Conservation (phyloP, 2,329 filamentous ascomycete genomes). For the Xylaria sp. region DNA sequence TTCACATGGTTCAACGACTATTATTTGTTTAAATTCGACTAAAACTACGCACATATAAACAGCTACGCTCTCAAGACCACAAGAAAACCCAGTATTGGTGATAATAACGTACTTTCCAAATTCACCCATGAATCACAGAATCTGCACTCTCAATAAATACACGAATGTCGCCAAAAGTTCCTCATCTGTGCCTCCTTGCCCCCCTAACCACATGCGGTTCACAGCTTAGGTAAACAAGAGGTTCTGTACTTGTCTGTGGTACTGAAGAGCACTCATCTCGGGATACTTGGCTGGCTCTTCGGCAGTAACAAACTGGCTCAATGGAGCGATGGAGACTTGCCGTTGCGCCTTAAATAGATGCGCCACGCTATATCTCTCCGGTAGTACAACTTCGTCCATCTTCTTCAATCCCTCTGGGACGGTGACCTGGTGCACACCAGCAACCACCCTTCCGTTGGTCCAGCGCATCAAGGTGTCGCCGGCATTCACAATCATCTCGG, state of each 20-base stretch:
- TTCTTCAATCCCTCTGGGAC: slow-evolving; percentile 24
- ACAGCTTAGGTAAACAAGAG: slow-evolving; percentile 16
- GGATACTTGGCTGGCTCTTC: slow-evolving; percentile 37
- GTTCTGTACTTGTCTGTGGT: slow-evolving; percentile 29
- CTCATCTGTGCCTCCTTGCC: not conserved
- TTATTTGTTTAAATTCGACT: no score
- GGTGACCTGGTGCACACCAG: slow-evolving; percentile 39
- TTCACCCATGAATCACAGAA: no score
- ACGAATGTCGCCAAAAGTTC: not conserved
- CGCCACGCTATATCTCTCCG: slow-evolving; percentile 37
- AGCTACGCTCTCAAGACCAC: no score
- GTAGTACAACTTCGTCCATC: slow-evolving; percentile 28
- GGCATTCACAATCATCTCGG: slow-evolving; percentile 49
- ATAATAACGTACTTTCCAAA: no score
- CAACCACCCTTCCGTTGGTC: slow-evolving; percentile 38
- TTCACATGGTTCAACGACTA: no score
- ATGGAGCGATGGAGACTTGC: slow-evolving; percentile 29
- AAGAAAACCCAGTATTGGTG: no score
- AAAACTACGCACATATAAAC: no score
- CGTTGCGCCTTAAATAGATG: slow-evolving; percentile 36
- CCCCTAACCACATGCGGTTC: not conserved
- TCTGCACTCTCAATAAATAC: not conserved
- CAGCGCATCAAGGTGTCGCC: slow-evolving; percentile 51
- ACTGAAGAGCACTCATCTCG: slow-evolving; percentile 33
- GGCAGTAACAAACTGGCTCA: slow-evolving; percentile 31